Base-by-base conservation (phyloP, 805 yeast species). In the Yamadazyma philogaea region DNA sequence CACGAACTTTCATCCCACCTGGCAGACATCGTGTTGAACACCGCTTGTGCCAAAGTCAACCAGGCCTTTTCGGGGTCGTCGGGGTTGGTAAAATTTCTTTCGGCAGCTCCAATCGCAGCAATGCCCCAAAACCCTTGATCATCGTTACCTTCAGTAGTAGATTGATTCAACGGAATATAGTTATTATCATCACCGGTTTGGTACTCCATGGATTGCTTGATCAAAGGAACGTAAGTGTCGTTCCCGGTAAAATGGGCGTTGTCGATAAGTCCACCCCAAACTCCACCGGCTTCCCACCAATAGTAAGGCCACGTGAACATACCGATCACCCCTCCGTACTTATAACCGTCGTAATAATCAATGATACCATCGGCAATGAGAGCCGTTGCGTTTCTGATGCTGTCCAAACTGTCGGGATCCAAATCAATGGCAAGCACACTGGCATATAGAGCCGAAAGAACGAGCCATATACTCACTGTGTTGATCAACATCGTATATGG, bases 231-330 rank as follows among this genome's bases (percentile, higher is more conserved):
- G 53, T 79, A 86, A 1, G 90, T 78, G 49, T 75, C 76, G 60
- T 90, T 84, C 30, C 82, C 77, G 60, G 87, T 78, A 59, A 73
- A 82, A 51, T 60, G 81, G 67, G 87, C 75, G 63, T 85, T 84
- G 60, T 89, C 96, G 34, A 91, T 57, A 74, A 91, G 68, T 15
- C 85, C 73, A 7, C 96, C 96, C 87, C 89, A 88, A 1, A 91
- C 96, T 47, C 90, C 95, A 51, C 98, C 98, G 7, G 97, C 96
- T 67, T 89, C 88, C 97, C 97, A 90, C 99, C 98, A 91, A 73
- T 91, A 91, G 72, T 91, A 90, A 0, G 98, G 98, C 57, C 73
- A 68, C 10, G 82, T 70, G 61, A 93, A 90, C 89, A 85, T 81
- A 33, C 98, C 99, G 20, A 86, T 70, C 4, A 89, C 77, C 7